Conservation (phyloP, 116 monocot species). For the Zostera marina region DNA sequence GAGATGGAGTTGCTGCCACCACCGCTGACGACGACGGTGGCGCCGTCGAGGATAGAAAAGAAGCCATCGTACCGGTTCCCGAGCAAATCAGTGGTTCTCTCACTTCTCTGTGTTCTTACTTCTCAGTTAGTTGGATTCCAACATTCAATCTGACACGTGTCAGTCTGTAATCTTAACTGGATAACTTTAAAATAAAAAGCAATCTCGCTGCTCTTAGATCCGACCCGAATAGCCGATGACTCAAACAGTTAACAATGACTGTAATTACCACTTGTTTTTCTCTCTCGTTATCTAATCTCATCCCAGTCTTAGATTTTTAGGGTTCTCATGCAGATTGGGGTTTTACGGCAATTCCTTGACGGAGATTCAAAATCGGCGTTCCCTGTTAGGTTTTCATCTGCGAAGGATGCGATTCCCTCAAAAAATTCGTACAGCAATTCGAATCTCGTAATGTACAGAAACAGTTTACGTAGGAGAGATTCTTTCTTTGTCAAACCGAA, state of each 20-base stretch:
- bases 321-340: too few relatives aligned
- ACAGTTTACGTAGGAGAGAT: background rate
- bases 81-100: background rate
- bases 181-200: slow-evolving; percentile 4
- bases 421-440: background rate
- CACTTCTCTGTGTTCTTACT: background rate
- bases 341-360: too few relatives aligned
- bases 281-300: background rate
- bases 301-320: background rate
- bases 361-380: too few relatives aligned
- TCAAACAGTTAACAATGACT: background rate
- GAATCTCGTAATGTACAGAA: background rate
- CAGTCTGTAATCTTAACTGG: background rate
- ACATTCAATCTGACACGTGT: slow-evolving; percentile 2
- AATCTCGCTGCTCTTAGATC: too few relatives aligned
- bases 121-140: background rate
- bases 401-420: background rate
- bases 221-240: background rate
- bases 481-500: background rate
- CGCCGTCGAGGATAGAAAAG: slow-evolving; percentile 32
- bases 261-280: background rate
- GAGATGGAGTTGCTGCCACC: background rate
- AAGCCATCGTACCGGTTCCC: slow-evolving; percentile 34
- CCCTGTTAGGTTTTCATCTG: background rate
- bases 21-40: background rate